Base-by-base conservation (phyloP, 345 rosid species). In the Cardiospermum halicacabum region DNA sequence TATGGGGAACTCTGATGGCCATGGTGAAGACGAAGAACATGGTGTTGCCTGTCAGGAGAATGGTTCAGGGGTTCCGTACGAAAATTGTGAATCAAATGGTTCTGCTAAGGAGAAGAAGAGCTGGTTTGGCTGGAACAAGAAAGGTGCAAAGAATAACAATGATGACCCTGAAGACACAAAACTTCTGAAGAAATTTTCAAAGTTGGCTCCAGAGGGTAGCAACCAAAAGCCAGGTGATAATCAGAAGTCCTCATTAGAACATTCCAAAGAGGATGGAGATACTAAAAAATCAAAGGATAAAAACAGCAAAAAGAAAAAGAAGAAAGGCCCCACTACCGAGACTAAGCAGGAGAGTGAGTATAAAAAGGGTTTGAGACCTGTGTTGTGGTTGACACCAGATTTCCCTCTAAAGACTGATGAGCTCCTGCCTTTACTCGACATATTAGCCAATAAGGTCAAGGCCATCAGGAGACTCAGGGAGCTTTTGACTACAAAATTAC, bases 361-460 rank as follows among this genome's bases (percentile, higher is more conserved):
- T 71, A 94, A 89, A 76, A 94, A 94, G 75, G 96, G 93, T 66
- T 74, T 94, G 74, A 87, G 97, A 78, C 99, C 99, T 50, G 93
- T 89, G 66, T 68, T 94, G 26, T 94, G 96, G 96, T 81, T 94
- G 72, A 89, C 99, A 69, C 96, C 96, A 13, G 96, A 89, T 70
- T 91, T 94, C 73, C 97, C 97, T 24, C 75, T 94, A 54, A 85
- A 85, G 68, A 94, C 91, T 3, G 96, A 94, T 22, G 99, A 94
- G 74, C 91, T 94, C 40, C 71, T 94, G 66, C 99, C 99, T 11
- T 80, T 94, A 67, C 91, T 94, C 25, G 99, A 94, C 77, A 94
- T 94, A 78, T 83, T 94, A 69, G 99, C 97, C 50, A 84, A 94
- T 79, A 94, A 94, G 71, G 99, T 94, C 61, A 94, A 94, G 84